Conservation (phyloP, 495 filamentous ascomycete species). For the Daldinia concentrica region DNA sequence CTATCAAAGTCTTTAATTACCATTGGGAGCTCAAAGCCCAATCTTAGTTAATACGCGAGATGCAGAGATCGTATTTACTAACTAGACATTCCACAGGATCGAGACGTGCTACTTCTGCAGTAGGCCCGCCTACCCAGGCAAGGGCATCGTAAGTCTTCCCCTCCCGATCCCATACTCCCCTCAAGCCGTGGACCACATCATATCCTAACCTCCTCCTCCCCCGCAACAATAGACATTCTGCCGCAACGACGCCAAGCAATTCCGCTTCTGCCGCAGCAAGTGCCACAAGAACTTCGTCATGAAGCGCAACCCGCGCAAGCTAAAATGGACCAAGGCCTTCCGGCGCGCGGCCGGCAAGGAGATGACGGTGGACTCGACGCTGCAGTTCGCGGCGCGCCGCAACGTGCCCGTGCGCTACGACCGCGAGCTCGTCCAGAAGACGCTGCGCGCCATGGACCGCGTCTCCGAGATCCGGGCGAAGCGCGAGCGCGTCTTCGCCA, state of each 20-base stretch:
- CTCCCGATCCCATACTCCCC: slow-evolving; percentile 55
- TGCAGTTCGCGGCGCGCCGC: slow-evolving; percentile 89
- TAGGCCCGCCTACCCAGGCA: slow-evolving; percentile 82
- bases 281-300: slow-evolving; percentile 99
- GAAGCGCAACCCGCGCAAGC: slow-evolving; percentile 83
- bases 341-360: slow-evolving; percentile 57
- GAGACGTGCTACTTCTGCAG: slow-evolving; percentile 95
- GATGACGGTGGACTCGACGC: slow-evolving; percentile 90
- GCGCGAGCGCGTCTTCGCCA: slow-evolving; percentile 90
- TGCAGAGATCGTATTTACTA: slow-evolving; percentile 11
- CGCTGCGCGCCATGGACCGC: slow-evolving; percentile 89
- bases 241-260: slow-evolving; percentile 52
- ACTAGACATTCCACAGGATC: slow-evolving; percentile 52
- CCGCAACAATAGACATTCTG: slow-evolving; percentile 50
- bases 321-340: slow-evolving; percentile 77
- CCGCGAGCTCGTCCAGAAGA: slow-evolving; percentile 85
- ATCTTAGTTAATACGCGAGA: neutral
- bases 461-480: slow-evolving; percentile 84
- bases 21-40: slow-evolving; percentile 3
- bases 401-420: slow-evolving; percentile 96
- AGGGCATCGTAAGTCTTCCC: slow-evolving; percentile 69
- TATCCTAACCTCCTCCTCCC: neutral
- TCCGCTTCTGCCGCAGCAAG: slow-evolving; percentile 66
- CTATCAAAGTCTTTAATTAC: neutral
- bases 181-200: neutral